Evolutionary conservation across 2,329 filamentous ascomycete species (phyloP).

Genomic region (Byssochlamys sp.): DNA sequence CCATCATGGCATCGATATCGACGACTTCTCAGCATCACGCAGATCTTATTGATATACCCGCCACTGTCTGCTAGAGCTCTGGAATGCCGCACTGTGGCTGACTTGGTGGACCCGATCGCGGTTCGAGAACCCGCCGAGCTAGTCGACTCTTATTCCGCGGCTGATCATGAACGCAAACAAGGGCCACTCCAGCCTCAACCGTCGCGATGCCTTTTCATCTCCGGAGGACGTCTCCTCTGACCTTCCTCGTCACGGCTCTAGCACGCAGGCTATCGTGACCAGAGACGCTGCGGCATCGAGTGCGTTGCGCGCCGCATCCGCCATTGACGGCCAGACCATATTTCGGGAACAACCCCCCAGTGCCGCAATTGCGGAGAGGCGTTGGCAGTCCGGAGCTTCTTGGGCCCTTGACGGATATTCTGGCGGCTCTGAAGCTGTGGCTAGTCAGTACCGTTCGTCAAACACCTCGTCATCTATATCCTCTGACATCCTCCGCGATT

Average conservation of each 20-base stretch:
- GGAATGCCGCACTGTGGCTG: background rate
- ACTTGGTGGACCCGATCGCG: background rate
- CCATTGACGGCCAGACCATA: background rate
- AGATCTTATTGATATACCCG: background rate
- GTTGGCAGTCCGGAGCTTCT: background rate
- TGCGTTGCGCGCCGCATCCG: background rate
- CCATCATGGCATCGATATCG: background rate
- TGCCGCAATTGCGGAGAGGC: background rate
- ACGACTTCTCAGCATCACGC: background rate
- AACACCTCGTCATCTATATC: background rate
- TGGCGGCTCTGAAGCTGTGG: background rate
- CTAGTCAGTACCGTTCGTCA: background rate
- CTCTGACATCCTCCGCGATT: background rate
- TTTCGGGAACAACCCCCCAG: background rate
- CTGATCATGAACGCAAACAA: background rate
- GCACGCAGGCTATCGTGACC: background rate
- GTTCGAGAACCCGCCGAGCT: background rate
- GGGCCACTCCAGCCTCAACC: background rate
- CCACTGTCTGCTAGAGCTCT: background rate
- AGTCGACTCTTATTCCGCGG: background rate
- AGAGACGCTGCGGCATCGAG: background rate
- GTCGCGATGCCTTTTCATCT: background rate
- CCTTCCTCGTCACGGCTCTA: background rate
- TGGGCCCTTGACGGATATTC: background rate
- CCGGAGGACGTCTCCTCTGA: background rate